phyloP scores from a whole-genome alignment of 1,284 basidiomycete species.

The Hemileia vastatrix region DNA sequence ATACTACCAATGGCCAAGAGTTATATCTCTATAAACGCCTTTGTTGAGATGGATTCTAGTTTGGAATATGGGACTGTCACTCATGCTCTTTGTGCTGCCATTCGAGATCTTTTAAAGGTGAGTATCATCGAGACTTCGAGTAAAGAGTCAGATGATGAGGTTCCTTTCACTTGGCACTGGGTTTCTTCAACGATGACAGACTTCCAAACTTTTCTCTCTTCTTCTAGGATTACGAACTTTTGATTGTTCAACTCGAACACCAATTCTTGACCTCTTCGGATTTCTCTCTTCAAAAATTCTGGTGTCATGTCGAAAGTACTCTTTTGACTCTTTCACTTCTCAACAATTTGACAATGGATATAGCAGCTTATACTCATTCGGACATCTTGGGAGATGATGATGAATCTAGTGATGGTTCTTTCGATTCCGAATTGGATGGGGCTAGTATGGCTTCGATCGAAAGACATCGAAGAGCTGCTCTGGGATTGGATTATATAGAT shows the following conservation, averaged over 20 bases:
- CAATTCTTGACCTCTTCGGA: slow-evolving; percentile 74
- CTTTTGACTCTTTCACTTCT: slow-evolving; percentile 69
- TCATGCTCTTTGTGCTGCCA: slow-evolving; percentile 83
- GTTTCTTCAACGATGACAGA: too few species aligned
- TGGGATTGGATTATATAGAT: slow-evolving; percentile 28
- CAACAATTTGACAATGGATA: slow-evolving; percentile 46
- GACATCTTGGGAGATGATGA: slow-evolving; percentile 42
- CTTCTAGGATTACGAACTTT: slow-evolving; percentile 73
- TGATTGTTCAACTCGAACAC: slow-evolving; percentile 86
- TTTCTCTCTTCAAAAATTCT: slow-evolving; percentile 89
- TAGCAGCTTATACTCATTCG: slow-evolving; percentile 55
- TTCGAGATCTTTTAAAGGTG: slow-evolving; percentile 82
- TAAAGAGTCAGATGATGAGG: too few species aligned
- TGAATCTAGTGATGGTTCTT: slow-evolving; percentile 49
- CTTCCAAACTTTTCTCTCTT: background rate
- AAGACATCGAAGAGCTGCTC: background rate
- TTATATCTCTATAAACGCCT: slow-evolving; percentile 79
- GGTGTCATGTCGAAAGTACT: slow-evolving; percentile 90
- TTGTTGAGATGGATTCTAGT: slow-evolving; percentile 59
- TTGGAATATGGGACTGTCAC: slow-evolving; percentile 85
- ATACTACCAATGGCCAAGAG: slow-evolving; percentile 83
- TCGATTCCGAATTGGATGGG: background rate
- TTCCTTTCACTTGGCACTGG: background rate
- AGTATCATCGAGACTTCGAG: slow-evolving; percentile 23
- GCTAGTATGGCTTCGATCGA: background rate